Evolutionary conservation across 106 monocot genomes (phyloP), one percentile per base, ranked within the genome.

Genomic region (Hemerocallis citrina): DNA sequence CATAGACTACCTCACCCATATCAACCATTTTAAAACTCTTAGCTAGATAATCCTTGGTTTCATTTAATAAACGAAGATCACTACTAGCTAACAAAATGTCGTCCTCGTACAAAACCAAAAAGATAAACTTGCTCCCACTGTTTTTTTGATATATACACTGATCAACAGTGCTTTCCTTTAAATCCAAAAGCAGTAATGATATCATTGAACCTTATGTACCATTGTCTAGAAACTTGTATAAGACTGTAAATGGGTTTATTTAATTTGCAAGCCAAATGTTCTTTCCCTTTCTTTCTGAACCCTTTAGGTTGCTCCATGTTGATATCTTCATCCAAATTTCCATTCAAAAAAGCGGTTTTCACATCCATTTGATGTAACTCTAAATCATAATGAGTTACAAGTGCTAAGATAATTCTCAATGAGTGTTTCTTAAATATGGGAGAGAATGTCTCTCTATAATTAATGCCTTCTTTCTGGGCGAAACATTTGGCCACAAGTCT

Each of bases 301-400:
- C 41, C 40, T 24, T 55, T 10, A 30, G 28, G 55, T 41, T 52
- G 36, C 6, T 22, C 24, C 66, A 67, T 67, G 23, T 55, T 55
- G 7, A 67, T 20, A 1, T 67, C 39, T 42, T 67, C 66, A 13
- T 65, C 54, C 30, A 67, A 30, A 42, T 67, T 31, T 17, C 16
- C 55, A 67, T 67, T 55, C 11, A 67, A 6, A 41, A 67, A 55
- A 2, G 12, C 23, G 1, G 40, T 55, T 20, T 67, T 67, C 39
- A 67, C 31, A 55, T 67, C 29, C 55, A 67, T 67, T 32, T 67
- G 55, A 42, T 55, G 55, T 11, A 55, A n/a, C 29, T 67, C 55
- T 15, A 55, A 25, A 55, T 67, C 40, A 67, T 23, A 67, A 55
- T 67, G 40, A 0, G 40, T n/a, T 30, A 67, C 31, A 3, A 42